These are phyloP conservation scores for Ustilago bromivora DNA, from an alignment of 1,284 basidiomycete species.

Conservation along the genomic window DNA sequence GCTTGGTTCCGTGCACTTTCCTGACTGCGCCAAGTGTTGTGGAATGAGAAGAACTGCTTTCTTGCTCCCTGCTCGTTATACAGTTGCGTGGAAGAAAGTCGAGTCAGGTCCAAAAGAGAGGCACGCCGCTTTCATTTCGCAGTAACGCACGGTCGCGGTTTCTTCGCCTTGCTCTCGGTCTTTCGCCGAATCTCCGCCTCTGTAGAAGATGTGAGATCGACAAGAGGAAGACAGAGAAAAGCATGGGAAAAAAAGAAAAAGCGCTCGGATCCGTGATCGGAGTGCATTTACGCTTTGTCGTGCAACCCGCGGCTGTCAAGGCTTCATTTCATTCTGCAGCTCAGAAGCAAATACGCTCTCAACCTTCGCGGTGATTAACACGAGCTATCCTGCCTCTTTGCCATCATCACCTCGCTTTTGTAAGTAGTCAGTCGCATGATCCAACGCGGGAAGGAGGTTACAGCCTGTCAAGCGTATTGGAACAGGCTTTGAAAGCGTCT, in stretches of 20 bases:
- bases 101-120: conserved; percentile 24
- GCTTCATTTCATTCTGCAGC: neutral
- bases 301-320: neutral
- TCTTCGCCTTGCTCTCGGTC: conserved; percentile 10
- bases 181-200: conserved; percentile 42
- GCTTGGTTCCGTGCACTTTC: conserved; percentile 5
- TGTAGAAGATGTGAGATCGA: conserved; percentile 21
- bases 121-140: neutral
- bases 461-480: no score
- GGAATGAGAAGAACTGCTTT: neutral
- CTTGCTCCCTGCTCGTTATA: neutral
- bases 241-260: neutral
- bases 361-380: conserved; percentile 1
- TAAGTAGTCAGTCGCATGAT: conserved; percentile 15
- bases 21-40: neutral
- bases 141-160: conserved; percentile 16
- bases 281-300: conserved; percentile 2
- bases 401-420: conserved; percentile 14
- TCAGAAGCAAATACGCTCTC: conserved; percentile 6
- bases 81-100: neutral
- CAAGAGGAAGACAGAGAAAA: neutral
- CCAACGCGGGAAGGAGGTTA: neutral
- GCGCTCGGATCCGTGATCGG: conserved; percentile 36
- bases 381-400: neutral
- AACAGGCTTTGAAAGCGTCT: no score